These are phyloP conservation scores for Penicillium concentricum DNA, from an alignment of 2,329 filamentous ascomycete genomes.

Conservation along the genomic window DNA sequence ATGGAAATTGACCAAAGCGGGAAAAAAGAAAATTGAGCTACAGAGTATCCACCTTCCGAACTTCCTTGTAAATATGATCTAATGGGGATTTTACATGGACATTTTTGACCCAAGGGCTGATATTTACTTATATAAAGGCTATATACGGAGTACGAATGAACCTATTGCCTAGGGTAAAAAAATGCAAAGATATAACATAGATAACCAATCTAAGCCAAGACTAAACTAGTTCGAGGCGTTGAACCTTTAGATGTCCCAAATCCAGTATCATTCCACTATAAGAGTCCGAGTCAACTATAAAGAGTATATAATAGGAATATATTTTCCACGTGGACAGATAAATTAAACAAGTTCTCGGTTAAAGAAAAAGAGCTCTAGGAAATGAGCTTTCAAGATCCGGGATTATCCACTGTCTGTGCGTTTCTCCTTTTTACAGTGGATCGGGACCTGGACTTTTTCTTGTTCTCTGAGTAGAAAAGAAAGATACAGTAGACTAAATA, in stretches of 20 bases:
- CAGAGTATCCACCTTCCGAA: slow-evolving; percentile 2
- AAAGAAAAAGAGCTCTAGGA: not conserved
- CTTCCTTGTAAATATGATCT: not conserved
- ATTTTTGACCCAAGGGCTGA: not conserved
- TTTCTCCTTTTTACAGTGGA: slow-evolving; percentile 8
- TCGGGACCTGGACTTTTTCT: not conserved
- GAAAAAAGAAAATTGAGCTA: not conserved
- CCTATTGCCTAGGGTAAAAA: not conserved
- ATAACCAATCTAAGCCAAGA: not conserved
- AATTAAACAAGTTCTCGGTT: too few species aligned
- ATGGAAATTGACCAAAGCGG: not conserved
- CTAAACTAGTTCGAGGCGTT: slow-evolving; percentile 9
- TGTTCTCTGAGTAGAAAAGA: too few species aligned
- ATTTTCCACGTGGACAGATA: too few species aligned
- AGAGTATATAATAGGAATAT: too few species aligned
- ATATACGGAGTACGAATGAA: not conserved
- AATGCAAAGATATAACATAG: too few species aligned
- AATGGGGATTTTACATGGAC: not conserved
- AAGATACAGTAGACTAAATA: too few species aligned
- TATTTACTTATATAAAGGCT: not conserved
- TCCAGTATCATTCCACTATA: too few species aligned
- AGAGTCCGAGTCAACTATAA: too few species aligned
- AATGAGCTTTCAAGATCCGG: slow-evolving; percentile 6
- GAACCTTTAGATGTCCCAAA: slow-evolving; percentile 5
- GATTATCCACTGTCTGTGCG: slow-evolving; percentile 14